These are phyloP conservation scores for Ilyonectria sp. DNA, from an alignment of 2,329 filamentous ascomycete species.

Conservation along the genomic window DNA sequence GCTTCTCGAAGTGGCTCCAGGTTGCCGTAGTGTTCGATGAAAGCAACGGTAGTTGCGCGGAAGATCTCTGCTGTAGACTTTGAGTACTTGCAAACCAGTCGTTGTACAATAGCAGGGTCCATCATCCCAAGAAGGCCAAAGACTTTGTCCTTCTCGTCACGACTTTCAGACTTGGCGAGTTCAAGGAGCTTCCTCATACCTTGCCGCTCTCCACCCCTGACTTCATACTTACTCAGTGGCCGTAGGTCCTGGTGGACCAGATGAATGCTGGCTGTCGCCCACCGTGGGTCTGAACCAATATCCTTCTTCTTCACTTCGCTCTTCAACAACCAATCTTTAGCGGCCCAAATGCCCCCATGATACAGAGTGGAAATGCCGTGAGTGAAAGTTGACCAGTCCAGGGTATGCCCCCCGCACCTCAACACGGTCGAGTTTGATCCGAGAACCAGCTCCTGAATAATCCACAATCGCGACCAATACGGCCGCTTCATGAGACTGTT, in stretches of 20 bases:
- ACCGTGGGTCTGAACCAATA: conserved; percentile 1
- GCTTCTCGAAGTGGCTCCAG: conserved; percentile 32
- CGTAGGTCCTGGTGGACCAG: conserved; percentile 29
- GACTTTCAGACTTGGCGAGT: conserved; percentile 28
- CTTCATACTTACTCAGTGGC: conserved; percentile 26
- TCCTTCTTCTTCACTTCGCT: conserved; percentile 16
- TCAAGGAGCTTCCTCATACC: conserved; percentile 26
- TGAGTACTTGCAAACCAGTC: conserved; percentile 26
- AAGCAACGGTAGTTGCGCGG: conserved; percentile 20
- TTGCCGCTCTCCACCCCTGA: conserved; percentile 19
- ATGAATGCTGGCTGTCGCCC: conserved; percentile 29
- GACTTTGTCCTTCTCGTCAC: conserved; percentile 32
- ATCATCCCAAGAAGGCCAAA: conserved; percentile 34
- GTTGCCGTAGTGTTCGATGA: conserved; percentile 28
- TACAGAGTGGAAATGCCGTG: conserved; percentile 27
- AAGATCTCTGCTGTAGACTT: conserved; percentile 26
- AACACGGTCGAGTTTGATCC: conserved; percentile 28
- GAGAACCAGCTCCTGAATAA: conserved; percentile 33
- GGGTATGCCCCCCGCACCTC: conserved; percentile 19
- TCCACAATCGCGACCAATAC: conserved; percentile 33
- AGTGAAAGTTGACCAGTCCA: conserved; percentile 27
- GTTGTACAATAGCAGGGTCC: conserved; percentile 26
- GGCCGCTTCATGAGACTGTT: conserved; percentile 25
- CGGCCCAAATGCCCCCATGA: conserved; percentile 29
- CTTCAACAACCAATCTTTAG: conserved; percentile 25